Conservation (phyloP, 768 basidiomycete genomes). For the Gyrodon lividus region DNA sequence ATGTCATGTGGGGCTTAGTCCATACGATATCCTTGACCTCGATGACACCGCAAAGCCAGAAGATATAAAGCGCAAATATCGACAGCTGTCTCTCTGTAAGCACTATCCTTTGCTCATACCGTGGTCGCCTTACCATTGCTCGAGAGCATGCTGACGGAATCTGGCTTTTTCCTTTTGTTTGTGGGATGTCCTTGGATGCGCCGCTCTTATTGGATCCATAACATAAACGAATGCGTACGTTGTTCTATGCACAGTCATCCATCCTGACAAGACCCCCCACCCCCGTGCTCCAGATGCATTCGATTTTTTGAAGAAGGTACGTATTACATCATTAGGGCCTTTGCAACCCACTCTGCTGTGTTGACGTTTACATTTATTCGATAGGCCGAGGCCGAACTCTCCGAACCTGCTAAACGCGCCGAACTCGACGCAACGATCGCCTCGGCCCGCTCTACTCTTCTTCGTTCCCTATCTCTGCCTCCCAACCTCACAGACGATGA, state of each 20-base stretch:
- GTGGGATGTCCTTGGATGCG: neutral
- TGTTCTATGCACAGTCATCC: conserved; percentile 70
- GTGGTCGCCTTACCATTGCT: conserved; percentile 1
- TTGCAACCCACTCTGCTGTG: neutral
- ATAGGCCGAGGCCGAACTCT: conserved; percentile 83
- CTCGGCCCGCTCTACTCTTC: conserved; percentile 67
- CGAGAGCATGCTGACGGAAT: conserved; percentile 24
- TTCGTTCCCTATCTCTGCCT: conserved; percentile 64
- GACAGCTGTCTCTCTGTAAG: conserved; percentile 82
- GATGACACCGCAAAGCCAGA: conserved; percentile 66
- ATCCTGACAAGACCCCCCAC: conserved; percentile 96
- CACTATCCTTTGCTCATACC: conserved; percentile 16
- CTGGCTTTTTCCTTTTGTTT: neutral
- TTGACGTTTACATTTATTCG: neutral
- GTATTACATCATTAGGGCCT: conserved; percentile 3
- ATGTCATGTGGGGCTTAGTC: conserved; percentile 44
- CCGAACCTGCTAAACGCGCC: conserved; percentile 74
- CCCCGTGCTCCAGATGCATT: conserved; percentile 88
- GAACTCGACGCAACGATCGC: conserved; percentile 79
- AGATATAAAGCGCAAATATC: conserved; percentile 88
- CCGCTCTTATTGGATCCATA: neutral
- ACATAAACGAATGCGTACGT: conserved; percentile 37
- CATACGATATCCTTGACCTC: conserved; percentile 92
- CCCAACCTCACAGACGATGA: conserved; percentile 58
- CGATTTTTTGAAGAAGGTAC: conserved; percentile 88